These are phyloP conservation scores for Plicaturopsis crispa DNA, from an alignment of 768 basidiomycete species.

Conservation along the genomic window DNA sequence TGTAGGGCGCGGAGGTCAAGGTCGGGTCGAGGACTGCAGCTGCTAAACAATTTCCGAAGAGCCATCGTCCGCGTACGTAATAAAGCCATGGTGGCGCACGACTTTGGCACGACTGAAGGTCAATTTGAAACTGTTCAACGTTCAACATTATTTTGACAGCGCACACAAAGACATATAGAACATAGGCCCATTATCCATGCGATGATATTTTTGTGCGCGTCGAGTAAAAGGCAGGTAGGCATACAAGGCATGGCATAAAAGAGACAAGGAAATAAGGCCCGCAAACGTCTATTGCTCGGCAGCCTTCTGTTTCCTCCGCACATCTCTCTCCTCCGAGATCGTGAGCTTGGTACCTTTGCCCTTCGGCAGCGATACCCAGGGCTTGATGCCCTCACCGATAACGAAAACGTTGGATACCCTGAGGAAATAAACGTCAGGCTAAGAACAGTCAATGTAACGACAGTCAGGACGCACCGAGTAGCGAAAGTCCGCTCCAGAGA, in stretches of 20 bases:
- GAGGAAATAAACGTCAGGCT: constrained; percentile 2
- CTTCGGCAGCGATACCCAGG: constrained; percentile 94
- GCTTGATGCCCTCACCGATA: constrained; percentile 91
- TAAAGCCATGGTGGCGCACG: no score
- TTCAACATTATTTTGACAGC: no score
- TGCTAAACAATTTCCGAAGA: no score
- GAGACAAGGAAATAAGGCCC: background rate
- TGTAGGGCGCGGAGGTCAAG: no score
- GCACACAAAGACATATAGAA: no score
- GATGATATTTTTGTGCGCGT: no score
- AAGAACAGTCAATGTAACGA: background rate
- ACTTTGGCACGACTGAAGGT: no score
- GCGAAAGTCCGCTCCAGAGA: constrained; percentile 93
- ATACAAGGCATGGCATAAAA: constrained; percentile 2
- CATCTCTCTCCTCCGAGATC: constrained; percentile 94
- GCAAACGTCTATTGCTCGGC: constrained; percentile 49
- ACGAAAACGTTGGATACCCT: constrained; percentile 98
- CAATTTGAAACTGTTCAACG: no score
- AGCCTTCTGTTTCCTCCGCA: constrained; percentile 74
- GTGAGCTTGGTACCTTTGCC: constrained; percentile 98
- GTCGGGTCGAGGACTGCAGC: no score
- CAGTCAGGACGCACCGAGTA: constrained; percentile 64
- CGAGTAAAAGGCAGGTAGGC: no score
- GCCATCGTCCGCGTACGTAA: no score
- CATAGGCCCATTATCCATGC: no score